Evolutionary conservation across 2,329 filamentous ascomycete genomes (phyloP).

Genomic region (Aschersonia sp.): DNA sequence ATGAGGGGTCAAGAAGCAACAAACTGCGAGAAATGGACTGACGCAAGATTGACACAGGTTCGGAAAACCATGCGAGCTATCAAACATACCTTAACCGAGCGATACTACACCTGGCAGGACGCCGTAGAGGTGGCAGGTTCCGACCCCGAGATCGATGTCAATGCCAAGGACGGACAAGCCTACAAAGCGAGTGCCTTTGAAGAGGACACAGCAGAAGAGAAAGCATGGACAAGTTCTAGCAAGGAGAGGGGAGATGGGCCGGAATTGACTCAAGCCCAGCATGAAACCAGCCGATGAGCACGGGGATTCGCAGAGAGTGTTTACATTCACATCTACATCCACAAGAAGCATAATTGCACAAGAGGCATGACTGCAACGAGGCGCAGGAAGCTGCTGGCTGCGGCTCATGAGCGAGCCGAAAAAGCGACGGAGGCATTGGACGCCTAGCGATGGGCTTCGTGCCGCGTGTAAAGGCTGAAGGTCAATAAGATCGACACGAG

Average conservation of each 20-base stretch:
- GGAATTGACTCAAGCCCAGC: slow-evolving; percentile 6
- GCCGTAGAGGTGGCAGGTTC: slow-evolving; percentile 49
- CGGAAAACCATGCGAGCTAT: slow-evolving; percentile 66
- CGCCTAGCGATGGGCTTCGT: too few relatives aligned
- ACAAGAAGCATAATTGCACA: too few relatives aligned
- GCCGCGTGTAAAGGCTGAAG: too few relatives aligned
- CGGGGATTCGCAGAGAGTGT: background rate
- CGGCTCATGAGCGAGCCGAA: too few relatives aligned
- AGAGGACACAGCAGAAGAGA: slow-evolving; percentile 14
- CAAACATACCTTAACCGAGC: slow-evolving; percentile 73
- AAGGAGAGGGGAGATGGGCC: slow-evolving; percentile 4
- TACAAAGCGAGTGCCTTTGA: slow-evolving; percentile 31
- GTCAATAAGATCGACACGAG: too few relatives aligned
- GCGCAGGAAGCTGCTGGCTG: too few relatives aligned
- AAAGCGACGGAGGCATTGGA: too few relatives aligned
- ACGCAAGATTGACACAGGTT: slow-evolving; percentile 36
- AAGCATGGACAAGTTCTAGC: slow-evolving; percentile 12
- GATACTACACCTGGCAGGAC: slow-evolving; percentile 79
- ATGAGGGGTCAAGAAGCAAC: slow-evolving; percentile 17
- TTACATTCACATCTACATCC: background rate
- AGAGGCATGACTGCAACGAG: too few relatives aligned
- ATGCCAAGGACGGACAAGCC: slow-evolving; percentile 27
- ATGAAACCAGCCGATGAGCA: slow-evolving; percentile 2
- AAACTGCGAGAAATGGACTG: slow-evolving; percentile 3
- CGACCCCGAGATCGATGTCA: slow-evolving; percentile 53